Evolutionary conservation across 2,329 filamentous ascomycete species (phyloP).

Genomic region (Fusarium udum): DNA sequence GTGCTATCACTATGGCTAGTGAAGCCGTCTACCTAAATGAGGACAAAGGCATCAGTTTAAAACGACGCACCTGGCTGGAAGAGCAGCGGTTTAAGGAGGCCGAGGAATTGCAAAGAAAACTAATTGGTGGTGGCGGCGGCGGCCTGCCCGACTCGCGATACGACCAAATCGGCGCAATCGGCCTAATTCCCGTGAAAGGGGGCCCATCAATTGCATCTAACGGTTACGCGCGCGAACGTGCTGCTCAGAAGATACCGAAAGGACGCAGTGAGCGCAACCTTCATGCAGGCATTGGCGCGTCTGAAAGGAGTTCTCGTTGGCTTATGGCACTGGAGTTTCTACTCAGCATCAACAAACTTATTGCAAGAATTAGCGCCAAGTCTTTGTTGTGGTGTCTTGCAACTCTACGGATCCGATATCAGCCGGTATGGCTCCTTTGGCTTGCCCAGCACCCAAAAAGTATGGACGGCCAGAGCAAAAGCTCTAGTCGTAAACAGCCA

Average conservation of each 20-base stretch:
- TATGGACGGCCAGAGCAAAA: conserved; percentile 32
- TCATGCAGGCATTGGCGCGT: conserved; percentile 77
- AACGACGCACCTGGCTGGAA: conserved; percentile 88
- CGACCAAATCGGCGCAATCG: conserved; percentile 64
- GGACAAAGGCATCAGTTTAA: conserved; percentile 77
- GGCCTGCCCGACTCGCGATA: conserved; percentile 59
- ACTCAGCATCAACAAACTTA: conserved; percentile 69
- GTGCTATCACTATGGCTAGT: conserved; percentile 88
- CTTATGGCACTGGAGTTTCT: conserved; percentile 80
- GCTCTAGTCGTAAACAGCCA: conserved; percentile 17
- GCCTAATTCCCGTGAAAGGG: conserved; percentile 63
- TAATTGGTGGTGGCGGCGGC: conserved; percentile 58
- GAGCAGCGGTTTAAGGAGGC: conserved; percentile 84
- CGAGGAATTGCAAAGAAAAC: conserved; percentile 66
- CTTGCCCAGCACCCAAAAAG: conserved; percentile 57
- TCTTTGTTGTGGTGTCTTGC: conserved; percentile 64
- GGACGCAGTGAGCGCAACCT: conserved; percentile 57
- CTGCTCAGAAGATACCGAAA: conserved; percentile 66
- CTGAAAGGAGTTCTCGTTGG: conserved; percentile 82
- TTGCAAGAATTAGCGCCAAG: conserved; percentile 47
- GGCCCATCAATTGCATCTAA: conserved; percentile 55
- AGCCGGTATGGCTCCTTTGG: conserved; percentile 64
- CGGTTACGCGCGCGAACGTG: conserved; percentile 76
- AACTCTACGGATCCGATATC: conserved; percentile 53
- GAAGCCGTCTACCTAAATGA: conserved; percentile 97